Evolutionary conservation across 2,329 filamentous ascomycete species (phyloP).

Genomic region (Paracoccidioides lutzii): DNA sequence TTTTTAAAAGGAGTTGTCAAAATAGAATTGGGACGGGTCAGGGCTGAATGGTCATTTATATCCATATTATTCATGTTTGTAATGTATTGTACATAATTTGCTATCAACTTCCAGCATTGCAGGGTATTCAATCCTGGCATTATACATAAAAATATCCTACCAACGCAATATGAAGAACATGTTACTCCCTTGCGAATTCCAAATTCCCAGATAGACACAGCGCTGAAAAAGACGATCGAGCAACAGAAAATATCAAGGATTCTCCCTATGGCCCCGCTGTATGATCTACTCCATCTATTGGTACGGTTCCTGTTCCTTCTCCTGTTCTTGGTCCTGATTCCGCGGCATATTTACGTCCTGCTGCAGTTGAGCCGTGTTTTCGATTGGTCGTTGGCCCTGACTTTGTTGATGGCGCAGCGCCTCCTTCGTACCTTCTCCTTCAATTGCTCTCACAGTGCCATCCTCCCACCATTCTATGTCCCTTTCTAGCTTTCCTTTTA

Average conservation of each 20-base stretch:
- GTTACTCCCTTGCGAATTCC: background rate
- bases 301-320: background rate
- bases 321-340: background rate
- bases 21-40: background rate
- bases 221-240: background rate
- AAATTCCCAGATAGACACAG: background rate
- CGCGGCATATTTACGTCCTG: background rate
- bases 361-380: background rate
- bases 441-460: constrained; percentile 16
- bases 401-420: background rate
- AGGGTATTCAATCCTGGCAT: background rate
- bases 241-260: background rate
- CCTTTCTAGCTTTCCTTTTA: constrained; percentile 67
- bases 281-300: background rate
- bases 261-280: background rate
- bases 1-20: background rate
- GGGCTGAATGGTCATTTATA: background rate
- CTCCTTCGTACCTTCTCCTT: background rate
- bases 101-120: background rate
- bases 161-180: background rate
- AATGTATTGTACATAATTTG: background rate
- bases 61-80: background rate
- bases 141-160: background rate
- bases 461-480: constrained; percentile 90
- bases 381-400: background rate